Evolutionary conservation across 2,329 filamentous ascomycete species (phyloP).

Genomic region (Colletotrichum liaoningense): DNA sequence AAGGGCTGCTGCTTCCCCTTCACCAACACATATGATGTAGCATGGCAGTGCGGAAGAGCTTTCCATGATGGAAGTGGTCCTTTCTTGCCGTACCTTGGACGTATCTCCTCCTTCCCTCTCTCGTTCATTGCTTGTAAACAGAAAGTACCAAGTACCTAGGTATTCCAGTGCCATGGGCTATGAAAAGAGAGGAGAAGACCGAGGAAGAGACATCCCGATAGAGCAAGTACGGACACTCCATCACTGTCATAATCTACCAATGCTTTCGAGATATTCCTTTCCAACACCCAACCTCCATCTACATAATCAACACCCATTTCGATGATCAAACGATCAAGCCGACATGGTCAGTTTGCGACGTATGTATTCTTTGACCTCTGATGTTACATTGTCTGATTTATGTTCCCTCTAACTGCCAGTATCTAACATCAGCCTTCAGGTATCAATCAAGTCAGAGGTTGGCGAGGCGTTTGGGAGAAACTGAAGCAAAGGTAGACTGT

Average conservation of each 20-base stretch:
- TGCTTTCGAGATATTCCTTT: background rate
- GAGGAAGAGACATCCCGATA: background rate
- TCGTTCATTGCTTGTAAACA: background rate
- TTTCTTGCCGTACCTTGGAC: background rate
- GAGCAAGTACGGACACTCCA: background rate
- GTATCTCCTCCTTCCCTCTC: background rate
- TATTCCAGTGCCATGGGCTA: background rate
- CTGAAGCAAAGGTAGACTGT: background rate
- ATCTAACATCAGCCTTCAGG: background rate
- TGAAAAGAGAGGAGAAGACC: background rate
- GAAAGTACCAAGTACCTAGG: background rate
- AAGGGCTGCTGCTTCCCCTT: too few species aligned
- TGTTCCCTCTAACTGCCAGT: background rate
- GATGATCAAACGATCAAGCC: background rate
- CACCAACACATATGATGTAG: background rate
- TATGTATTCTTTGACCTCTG: background rate
- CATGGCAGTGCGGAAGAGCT: background rate
- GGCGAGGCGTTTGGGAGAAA: background rate
- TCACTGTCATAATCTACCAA: background rate
- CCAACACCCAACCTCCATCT: background rate
- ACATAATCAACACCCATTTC: background rate
- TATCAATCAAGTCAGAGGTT: background rate
- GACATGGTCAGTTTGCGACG: background rate
- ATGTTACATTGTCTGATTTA: accelerated
- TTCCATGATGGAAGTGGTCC: background rate